These are phyloP conservation scores for Bruguiera gymnorhiza DNA, from an alignment of 345 rosid genomes.

Conservation along the genomic window DNA sequence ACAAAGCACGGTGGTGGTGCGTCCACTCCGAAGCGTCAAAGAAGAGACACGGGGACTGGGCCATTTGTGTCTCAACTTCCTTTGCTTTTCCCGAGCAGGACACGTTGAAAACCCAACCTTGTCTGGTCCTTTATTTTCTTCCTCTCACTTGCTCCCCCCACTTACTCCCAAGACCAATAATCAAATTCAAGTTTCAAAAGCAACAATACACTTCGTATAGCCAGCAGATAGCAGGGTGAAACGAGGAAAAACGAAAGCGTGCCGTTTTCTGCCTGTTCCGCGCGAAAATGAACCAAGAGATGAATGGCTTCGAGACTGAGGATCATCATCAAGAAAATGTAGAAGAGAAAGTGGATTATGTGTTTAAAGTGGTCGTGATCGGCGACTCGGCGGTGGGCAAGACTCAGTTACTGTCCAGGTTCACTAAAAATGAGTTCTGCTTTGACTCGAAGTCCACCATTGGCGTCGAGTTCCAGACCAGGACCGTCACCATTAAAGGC, in stretches of 20 bases:
- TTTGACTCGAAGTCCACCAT: conserved; percentile 80
- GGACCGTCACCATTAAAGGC: conserved; percentile 53
- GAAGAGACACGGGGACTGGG: conserved; percentile 8
- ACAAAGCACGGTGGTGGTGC: not conserved
- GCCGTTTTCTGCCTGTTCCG: not conserved
- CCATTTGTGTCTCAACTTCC: not conserved
- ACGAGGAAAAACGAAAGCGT: not conserved
- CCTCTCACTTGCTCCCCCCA: not conserved
- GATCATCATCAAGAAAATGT: conserved; percentile 16
- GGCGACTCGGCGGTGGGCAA: conserved; percentile 87
- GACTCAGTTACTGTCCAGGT: conserved; percentile 73
- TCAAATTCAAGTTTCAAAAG: not conserved
- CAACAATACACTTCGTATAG: not conserved
- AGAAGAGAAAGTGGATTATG: conserved; percentile 63
- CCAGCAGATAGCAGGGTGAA: not conserved
- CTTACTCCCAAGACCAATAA: not conserved
- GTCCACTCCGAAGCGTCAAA: not conserved
- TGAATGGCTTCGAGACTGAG: conserved; percentile 48
- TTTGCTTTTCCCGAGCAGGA: not conserved
- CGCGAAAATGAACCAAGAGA: conserved; percentile 53
- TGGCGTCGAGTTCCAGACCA: conserved; percentile 82
- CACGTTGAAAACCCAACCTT: not conserved
- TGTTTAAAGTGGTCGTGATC: conserved; percentile 74
- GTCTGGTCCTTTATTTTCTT: not conserved
- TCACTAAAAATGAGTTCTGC: conserved; percentile 62